phyloP scores from a whole-genome alignment of 805 yeast genomes.

The Debaryomyces maramus region DNA sequence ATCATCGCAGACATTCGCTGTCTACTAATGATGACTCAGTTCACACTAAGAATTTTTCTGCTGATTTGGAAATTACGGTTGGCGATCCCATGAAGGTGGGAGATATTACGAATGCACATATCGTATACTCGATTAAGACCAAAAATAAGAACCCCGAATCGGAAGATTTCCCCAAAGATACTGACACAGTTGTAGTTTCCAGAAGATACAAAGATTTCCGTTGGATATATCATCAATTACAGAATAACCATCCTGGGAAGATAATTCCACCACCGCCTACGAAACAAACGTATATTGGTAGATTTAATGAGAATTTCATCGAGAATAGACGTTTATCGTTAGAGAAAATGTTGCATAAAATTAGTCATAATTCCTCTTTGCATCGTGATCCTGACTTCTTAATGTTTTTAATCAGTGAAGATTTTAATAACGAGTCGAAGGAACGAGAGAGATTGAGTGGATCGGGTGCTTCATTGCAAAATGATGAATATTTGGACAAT shows the following conservation, averaged over 20 bases:
- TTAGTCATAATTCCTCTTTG: conserved; percentile 55
- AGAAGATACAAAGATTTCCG: conserved; percentile 90
- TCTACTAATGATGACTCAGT: neutral
- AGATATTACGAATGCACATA: conserved; percentile 84
- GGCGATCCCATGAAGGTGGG: conserved; percentile 93
- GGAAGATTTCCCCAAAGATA: conserved; percentile 22
- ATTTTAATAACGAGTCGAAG: conserved; percentile 67
- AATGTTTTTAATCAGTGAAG: conserved; percentile 72
- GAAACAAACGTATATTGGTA: conserved; percentile 88
- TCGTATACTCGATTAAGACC: conserved; percentile 78
- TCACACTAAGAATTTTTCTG: conserved; percentile 2
- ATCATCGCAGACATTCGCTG: conserved; percentile 1
- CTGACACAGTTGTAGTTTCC: conserved; percentile 52
- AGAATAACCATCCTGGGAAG: conserved; percentile 82
- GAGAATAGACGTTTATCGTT: conserved; percentile 82
- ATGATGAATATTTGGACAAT: conserved; percentile 35
- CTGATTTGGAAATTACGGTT: conserved; percentile 61
- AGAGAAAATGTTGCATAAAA: conserved; percentile 80
- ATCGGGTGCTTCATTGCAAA: conserved; percentile 45
- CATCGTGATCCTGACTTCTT: conserved; percentile 74
- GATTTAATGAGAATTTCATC: conserved; percentile 86
- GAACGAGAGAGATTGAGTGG: conserved; percentile 65
- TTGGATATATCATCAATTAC: conserved; percentile 89
- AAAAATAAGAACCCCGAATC: conserved; percentile 47
- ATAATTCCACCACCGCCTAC: conserved; percentile 93